Percentiles rank a stretch among this genome's conserved stretches.
These are phyloP conservation scores for Serendipita sp. DNA, from an alignment of 768 basidiomycete species.

Conservation along the genomic window DNA sequence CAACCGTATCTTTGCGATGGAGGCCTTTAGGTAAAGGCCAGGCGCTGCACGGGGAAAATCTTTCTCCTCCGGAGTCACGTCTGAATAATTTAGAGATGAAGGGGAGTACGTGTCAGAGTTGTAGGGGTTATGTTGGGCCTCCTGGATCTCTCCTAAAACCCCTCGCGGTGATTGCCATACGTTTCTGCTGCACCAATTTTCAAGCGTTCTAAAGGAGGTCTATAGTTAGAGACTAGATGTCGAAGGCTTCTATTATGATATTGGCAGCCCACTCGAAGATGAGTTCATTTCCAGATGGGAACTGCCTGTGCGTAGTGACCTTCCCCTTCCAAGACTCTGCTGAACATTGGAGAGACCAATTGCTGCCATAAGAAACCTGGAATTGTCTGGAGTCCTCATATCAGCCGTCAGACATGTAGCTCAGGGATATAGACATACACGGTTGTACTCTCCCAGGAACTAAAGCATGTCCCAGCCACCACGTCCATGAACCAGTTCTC, in stretches of 20 bases:
- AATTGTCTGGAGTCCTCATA: neutral
- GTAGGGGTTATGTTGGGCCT: no score
- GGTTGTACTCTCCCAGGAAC: neutral
- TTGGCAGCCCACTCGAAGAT: neutral
- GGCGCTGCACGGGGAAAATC: no score
- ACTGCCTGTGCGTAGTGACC: neutral
- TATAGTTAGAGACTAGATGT: no score
- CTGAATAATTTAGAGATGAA: no score
- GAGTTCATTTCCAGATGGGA: neutral
- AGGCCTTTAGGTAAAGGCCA: no score
- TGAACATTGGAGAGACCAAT: neutral
- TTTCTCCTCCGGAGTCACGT: no score
- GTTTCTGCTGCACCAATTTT: no score
- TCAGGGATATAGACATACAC: neutral
- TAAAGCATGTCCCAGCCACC: neutral
- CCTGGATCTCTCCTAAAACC: no score
- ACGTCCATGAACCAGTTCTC: conserved; percentile 69
- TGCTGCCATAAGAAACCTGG: neutral
- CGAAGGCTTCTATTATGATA: neutral
- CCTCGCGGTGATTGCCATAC: no score
- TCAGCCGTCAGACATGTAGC: neutral
- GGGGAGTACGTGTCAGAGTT: no score
- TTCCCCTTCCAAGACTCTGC: neutral
- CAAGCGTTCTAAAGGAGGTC: no score
- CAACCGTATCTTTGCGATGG: no score